These are phyloP conservation scores for Tagetes patula DNA, from an alignment of 129 eudicot genomes.

Conservation along the genomic window DNA sequence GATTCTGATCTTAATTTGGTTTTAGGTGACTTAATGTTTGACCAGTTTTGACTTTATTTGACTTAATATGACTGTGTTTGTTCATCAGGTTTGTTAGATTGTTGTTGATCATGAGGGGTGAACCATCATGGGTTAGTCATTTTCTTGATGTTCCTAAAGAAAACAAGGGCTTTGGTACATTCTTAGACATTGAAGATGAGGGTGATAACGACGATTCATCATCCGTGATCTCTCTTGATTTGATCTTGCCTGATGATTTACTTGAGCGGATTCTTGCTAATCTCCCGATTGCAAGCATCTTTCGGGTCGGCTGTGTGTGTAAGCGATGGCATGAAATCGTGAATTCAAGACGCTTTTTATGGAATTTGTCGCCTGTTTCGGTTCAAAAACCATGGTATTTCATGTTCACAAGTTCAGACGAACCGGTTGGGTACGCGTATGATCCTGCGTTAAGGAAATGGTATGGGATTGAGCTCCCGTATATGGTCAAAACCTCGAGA, in stretches of 20 bases:
- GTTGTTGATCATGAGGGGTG: constrained; percentile 58
- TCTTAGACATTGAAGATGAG: constrained; percentile 55
- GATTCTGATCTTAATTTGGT: constrained; percentile 30
- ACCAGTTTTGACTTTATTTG: constrained; percentile 11
- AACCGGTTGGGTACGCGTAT: constrained; percentile 74
- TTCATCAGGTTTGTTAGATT: constrained; percentile 31
- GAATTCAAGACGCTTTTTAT: constrained; percentile 67
- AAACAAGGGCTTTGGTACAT: constrained; percentile 37
- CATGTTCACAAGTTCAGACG: constrained; percentile 91
- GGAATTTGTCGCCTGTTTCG: constrained; percentile 49
- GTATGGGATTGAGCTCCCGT: constrained; percentile 85
- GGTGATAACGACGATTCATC: constrained; percentile 34
- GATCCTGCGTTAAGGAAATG: constrained; percentile 80
- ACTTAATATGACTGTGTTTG: constrained; percentile 3
- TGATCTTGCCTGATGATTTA: constrained; percentile 77
- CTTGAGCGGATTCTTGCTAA: constrained; percentile 66
- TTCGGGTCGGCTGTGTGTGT: constrained; percentile 90
- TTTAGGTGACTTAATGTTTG: constrained; percentile 17
- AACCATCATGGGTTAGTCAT: constrained; percentile 89
- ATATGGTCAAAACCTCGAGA: constrained; percentile 65
- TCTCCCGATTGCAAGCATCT: constrained; percentile 80
- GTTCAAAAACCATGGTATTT: constrained; percentile 90
- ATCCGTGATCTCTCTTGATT: constrained; percentile 53
- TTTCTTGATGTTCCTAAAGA: constrained; percentile 37
- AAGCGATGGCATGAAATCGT: constrained; percentile 89